These are phyloP conservation scores for Leucoagaricus sp. DNA, from an alignment of 1,284 basidiomycete genomes.

Conservation along the genomic window DNA sequence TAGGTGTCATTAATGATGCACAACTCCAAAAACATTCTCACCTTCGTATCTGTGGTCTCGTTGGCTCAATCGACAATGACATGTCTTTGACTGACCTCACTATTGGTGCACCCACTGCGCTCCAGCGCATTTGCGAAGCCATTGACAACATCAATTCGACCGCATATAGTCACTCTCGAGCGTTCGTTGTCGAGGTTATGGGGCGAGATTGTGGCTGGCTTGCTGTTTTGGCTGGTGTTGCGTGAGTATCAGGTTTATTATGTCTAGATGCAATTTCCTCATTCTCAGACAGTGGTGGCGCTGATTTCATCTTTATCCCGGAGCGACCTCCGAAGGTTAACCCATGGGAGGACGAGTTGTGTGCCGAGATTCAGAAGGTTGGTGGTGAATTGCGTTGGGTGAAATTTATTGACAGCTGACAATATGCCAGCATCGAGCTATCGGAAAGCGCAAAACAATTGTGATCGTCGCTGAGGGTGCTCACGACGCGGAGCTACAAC, in stretches of 20 bases:
- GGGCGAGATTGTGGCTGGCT: conserved; percentile 98
- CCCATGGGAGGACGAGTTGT: conserved; percentile 93
- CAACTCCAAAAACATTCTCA: conserved; percentile 76
- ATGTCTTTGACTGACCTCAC: conserved; percentile 98
- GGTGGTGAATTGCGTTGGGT: conserved; percentile 23
- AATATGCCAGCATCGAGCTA: conserved; percentile 67
- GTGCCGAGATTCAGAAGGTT: conserved; percentile 80
- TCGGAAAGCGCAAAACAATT: conserved; percentile 97
- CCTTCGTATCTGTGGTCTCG: conserved; percentile 95
- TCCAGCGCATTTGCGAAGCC: conserved; percentile 96
- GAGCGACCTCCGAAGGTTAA: conserved; percentile 82
- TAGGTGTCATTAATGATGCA: conserved; percentile 74
- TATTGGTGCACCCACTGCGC: conserved; percentile 93
- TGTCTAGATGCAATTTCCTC: conserved; percentile 8
- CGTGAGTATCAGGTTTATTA: conserved; percentile 43
- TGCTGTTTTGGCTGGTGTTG: conserved; percentile 90
- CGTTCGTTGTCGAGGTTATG: conserved; percentile 99
- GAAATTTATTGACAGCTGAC: not conserved
- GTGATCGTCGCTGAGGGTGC: conserved; percentile 98
- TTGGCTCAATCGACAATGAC: conserved; percentile 99
- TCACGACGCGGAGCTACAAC: conserved; percentile 83
- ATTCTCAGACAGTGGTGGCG: conserved; percentile 68
- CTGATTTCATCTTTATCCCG: conserved; percentile 97
- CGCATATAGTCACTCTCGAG: conserved; percentile 92
- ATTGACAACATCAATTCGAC: conserved; percentile 99